Conservation (phyloP, 1,139 yeast genomes). For the Blastobotrys petasosporus region DNA sequence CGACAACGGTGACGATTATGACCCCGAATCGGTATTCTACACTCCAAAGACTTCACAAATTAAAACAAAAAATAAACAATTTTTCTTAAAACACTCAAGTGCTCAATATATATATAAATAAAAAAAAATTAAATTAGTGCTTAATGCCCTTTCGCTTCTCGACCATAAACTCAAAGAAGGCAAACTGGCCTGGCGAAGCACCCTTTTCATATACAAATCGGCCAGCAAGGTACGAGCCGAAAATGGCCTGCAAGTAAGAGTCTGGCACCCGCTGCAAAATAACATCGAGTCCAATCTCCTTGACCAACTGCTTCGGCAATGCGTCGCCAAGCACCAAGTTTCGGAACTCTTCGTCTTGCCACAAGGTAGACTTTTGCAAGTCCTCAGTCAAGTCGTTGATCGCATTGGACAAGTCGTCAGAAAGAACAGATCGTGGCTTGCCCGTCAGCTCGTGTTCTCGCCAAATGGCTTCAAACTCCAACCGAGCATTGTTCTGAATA, state of each 20-base stretch:
- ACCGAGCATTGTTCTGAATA: conserved; percentile 69
- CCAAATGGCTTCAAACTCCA: conserved; percentile 88
- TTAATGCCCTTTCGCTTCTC: conserved; percentile 23
- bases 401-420: conserved; percentile 79
- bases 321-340: conserved; percentile 69
- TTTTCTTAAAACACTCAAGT: background rate
- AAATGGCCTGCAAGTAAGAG: conserved; percentile 79
- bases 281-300: conserved; percentile 67
- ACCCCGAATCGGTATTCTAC: too few relatives aligned
- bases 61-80: background rate
- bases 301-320: conserved; percentile 67
- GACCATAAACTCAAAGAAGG: conserved; percentile 68
- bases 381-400: conserved; percentile 89
- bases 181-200: conserved; percentile 70
- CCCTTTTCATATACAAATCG: conserved; percentile 86
- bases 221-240: conserved; percentile 87
- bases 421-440: conserved; percentile 65
- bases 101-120: background rate
- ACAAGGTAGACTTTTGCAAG: conserved; percentile 71
- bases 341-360: conserved; percentile 80
- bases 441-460: conserved; percentile 62
- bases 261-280: conserved; percentile 78
- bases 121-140: background rate
- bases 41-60: background rate
- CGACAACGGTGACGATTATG: too few relatives aligned